Conservation (phyloP, 129 eudicot genomes). For the Tagetes erecta region DNA sequence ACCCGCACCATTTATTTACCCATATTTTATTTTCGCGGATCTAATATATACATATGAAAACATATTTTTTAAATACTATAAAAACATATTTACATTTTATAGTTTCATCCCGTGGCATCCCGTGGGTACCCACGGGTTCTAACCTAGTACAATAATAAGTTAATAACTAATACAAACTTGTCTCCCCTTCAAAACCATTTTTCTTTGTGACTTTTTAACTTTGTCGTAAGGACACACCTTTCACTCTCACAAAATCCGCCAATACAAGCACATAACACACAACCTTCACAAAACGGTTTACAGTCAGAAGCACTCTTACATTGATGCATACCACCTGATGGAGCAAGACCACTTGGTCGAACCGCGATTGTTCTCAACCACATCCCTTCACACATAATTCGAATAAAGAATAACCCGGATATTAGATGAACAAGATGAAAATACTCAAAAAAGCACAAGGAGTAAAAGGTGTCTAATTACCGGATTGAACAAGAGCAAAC, state of each 20-base stretch:
- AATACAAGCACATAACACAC: neutral
- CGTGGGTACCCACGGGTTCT: too few relatives aligned
- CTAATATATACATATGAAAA: too few relatives aligned
- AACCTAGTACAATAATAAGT: too few relatives aligned
- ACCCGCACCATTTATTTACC: too few relatives aligned
- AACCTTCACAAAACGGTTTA: too few relatives aligned
- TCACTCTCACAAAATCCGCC: neutral
- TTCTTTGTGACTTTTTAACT: neutral
- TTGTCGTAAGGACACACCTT: neutral
- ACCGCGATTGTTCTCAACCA: neutral
- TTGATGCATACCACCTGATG: too few relatives aligned
- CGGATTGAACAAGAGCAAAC: constrained; percentile 21
- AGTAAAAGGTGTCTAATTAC: neutral
- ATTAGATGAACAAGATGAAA: neutral
- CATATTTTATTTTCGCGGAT: too few relatives aligned
- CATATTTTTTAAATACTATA: too few relatives aligned
- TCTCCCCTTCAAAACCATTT: neutral
- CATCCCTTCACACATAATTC: constrained; percentile 1
- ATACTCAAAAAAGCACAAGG: neutral
- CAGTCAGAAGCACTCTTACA: too few relatives aligned
- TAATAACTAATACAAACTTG: too few relatives aligned
- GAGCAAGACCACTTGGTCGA: neutral
- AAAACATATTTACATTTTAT: too few relatives aligned
- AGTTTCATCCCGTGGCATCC: too few relatives aligned
- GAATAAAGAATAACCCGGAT: neutral